Evolutionary conservation across 805 yeast species (phyloP), one percentile per base, ranked within the genome.

Genomic region (Hagleromyces aurorensis): DNA sequence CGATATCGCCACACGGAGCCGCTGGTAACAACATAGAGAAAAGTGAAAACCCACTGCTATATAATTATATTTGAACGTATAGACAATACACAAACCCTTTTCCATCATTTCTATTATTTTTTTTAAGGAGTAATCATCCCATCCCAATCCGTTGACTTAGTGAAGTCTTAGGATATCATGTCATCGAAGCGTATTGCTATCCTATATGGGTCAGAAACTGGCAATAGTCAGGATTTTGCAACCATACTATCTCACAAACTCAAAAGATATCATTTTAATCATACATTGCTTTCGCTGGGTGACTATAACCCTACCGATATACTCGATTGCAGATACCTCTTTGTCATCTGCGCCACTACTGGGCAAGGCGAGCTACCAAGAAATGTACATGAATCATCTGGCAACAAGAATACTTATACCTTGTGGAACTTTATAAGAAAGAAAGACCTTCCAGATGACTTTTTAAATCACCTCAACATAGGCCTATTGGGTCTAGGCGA

Each of bases 361-460:
- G 97, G 98, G 6, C 96, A 89, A 55, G 98, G 98, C 16, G 95
- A 81, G 38, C 56, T 89, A 19, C 97, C 98, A 0, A 57, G 80
- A 23, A 84, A 84, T 49, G 78, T 80, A 1, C 64, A 65, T 39
- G 72, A 70, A 37, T 26, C 33, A 10, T 26, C 48, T 6, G 52
- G 46, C 12, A 23, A 18, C 17, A 16, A 31, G 3, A 33, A 32
- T 14, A 34, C 33, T 7, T 36, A 43, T 12, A 44, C 51, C 2
- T 72, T 89, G 39, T 81, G 95, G 93, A 66, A 68, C 41, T 74
- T 79, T 38, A 55, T 91, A 43, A 68, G 84, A 34, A 72, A 70
- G 49, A 73, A 69, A 50, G 75, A 74, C 40, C 67, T 89, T 6
- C 68, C 91, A 61, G 16, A 41, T 0, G 72, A 73, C 43, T 58